These are phyloP conservation scores for Verticillium isaacii DNA, from an alignment of 2,329 filamentous ascomycete species.

Conservation along the genomic window DNA sequence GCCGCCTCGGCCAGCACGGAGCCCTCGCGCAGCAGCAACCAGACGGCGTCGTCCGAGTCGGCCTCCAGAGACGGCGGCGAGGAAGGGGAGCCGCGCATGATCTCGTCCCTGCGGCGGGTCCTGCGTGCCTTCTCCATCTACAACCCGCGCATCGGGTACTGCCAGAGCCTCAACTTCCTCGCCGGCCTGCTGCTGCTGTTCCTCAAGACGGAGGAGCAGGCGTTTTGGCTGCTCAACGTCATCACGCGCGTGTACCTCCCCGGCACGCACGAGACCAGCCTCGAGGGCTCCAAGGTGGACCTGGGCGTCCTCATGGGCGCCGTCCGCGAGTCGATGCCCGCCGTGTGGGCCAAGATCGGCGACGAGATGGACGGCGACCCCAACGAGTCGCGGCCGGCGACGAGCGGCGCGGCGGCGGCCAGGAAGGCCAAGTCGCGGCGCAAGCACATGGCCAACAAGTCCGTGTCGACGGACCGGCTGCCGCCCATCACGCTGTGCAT, in stretches of 20 bases:
- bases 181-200: constrained; percentile 87
- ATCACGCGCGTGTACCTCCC: constrained; percentile 85
- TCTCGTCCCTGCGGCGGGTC: constrained; percentile 77
- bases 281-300: constrained; percentile 91
- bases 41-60: constrained; percentile 16
- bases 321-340: constrained; percentile 75
- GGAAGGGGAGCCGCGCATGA: constrained; percentile 65
- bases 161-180: constrained; percentile 92
- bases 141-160: constrained; percentile 90
- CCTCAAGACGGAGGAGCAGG: constrained; percentile 80
- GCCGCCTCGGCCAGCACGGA: constrained; percentile 15
- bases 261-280: constrained; percentile 83
- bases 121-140: constrained; percentile 87
- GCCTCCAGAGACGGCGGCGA: constrained; percentile 18
- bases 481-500: constrained; percentile 90
- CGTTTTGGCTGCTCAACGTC: constrained; percentile 89
- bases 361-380: constrained; percentile 60
- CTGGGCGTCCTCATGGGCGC: constrained; percentile 88
- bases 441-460: constrained; percentile 30
- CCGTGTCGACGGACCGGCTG: constrained; percentile 48
- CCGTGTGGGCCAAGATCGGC: constrained; percentile 83
- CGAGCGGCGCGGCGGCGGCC: constrained; percentile 5
- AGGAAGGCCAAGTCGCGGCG: constrained; percentile 26
- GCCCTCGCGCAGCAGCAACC: constrained; percentile 22
- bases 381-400: constrained; percentile 28